phyloP scores from a whole-genome alignment of 108 stramenopile species.

The Nitzschia putrida region DNA sequence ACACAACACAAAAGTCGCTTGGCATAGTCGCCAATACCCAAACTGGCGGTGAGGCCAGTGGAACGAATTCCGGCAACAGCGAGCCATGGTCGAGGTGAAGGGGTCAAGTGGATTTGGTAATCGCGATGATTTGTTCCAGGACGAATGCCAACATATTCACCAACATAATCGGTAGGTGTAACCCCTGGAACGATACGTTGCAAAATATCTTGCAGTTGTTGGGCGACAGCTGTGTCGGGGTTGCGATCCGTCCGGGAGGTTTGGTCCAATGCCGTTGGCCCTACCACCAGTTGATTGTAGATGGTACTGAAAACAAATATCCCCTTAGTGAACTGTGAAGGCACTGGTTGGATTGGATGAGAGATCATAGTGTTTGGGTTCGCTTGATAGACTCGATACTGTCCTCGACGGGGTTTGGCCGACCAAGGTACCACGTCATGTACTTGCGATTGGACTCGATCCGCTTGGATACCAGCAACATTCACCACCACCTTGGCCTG shows the following conservation, averaged over 20 bases:
- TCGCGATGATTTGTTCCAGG: constrained; percentile 75
- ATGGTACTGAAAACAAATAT: constrained; percentile 78
- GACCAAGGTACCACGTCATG: constrained; percentile 18
- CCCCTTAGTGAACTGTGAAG: constrained; percentile 74
- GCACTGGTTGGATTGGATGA: constrained; percentile 81
- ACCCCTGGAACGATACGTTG: constrained; percentile 40
- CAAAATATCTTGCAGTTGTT: constrained; percentile 40
- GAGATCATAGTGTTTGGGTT: constrained; percentile 27
- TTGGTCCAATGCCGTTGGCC: constrained; percentile 84
- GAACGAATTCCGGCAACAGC: constrained; percentile 78
- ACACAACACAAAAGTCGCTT: constrained; percentile 42
- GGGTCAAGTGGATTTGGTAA: constrained; percentile 65
- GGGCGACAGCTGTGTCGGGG: constrained; percentile 49
- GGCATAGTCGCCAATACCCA: constrained; percentile 76
- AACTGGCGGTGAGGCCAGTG: constrained; percentile 77
- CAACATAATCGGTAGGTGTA: constrained; percentile 38
- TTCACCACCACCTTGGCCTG: constrained; percentile 56
- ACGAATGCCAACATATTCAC: constrained; percentile 81
- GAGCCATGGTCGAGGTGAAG: constrained; percentile 45
- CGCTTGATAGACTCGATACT: constrained; percentile 61
- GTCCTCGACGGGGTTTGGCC: constrained; percentile 67
- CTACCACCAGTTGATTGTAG: constrained; percentile 79
- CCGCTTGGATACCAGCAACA: constrained; percentile 59
- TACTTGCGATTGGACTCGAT: constrained; percentile 40
- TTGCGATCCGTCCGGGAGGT: constrained; percentile 48